Percentiles rank a stretch among this genome's conserved stretches.
Evolutionary conservation across 345 rosid species (phyloP).

Genomic region (Hypericum perforatum): DNA sequence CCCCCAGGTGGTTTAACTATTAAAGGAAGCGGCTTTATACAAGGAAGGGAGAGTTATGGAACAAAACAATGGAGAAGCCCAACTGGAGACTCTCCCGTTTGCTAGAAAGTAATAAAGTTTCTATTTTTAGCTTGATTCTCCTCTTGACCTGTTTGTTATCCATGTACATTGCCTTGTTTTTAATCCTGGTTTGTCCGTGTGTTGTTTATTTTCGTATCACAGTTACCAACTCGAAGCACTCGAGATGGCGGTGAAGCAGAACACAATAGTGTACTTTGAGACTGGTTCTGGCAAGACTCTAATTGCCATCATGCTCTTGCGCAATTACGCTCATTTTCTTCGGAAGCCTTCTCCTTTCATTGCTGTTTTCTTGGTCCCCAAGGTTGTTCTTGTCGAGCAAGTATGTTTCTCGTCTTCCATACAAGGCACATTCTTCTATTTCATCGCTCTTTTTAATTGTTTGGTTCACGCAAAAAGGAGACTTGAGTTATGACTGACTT

Average conservation of each 20-base stretch:
- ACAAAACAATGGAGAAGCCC: too few species aligned
- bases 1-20: too few species aligned
- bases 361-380: slow-evolving; percentile 84
- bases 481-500: background rate
- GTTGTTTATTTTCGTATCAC: background rate
- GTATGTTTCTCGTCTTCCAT: slow-evolving; percentile 18
- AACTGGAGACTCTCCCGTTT: slow-evolving; percentile 16
- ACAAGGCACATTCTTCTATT: too few species aligned
- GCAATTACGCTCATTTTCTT: slow-evolving; percentile 49
- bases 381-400: slow-evolving; percentile 76
- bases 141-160: background rate
- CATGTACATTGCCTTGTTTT: background rate
- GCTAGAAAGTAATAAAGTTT: slow-evolving; percentile 18
- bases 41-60: too few species aligned
- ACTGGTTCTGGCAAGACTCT: slow-evolving; percentile 95
- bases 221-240: slow-evolving; percentile 89
- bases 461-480: too few species aligned
- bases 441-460: too few species aligned
- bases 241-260: slow-evolving; percentile 52
- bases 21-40: too few species aligned
- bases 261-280: slow-evolving; percentile 65
- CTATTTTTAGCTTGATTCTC: too few species aligned
- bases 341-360: slow-evolving; percentile 70
- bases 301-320: slow-evolving; percentile 84
- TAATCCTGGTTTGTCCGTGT: background rate